These are phyloP conservation scores for Termitomyces sp. DNA, from an alignment of 768 basidiomycete genomes.

Conservation along the genomic window DNA sequence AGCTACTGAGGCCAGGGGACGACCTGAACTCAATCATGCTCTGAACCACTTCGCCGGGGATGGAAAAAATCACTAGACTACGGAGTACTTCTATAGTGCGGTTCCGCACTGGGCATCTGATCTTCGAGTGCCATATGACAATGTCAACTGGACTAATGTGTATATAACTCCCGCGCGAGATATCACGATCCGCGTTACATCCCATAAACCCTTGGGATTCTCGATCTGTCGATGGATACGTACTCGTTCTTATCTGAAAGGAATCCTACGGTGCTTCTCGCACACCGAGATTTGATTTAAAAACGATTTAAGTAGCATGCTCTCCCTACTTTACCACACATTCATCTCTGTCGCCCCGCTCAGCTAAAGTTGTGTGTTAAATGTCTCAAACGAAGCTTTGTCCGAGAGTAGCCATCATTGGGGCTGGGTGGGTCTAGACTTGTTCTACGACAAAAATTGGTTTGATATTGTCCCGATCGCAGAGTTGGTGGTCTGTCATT, in stretches of 20 bases:
- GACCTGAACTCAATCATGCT: too few relatives aligned
- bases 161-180: too few relatives aligned
- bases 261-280: background rate
- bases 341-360: background rate
- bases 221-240: background rate
- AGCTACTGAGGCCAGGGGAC: too few relatives aligned
- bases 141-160: too few relatives aligned
- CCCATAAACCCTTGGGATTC: too few relatives aligned
- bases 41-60: too few relatives aligned
- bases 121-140: background rate
- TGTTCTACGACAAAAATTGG: too few relatives aligned
- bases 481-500: conserved; percentile 37
- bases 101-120: background rate
- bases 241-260: background rate
- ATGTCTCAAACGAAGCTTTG: background rate
- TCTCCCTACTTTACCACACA: background rate
- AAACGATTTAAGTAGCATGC: background rate
- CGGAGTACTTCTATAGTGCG: background rate
- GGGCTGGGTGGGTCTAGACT: conserved; percentile 23
- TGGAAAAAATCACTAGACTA: background rate
- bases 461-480: background rate
- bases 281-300: background rate
- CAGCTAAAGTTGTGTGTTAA: background rate
- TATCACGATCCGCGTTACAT: too few relatives aligned
- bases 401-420: conserved; percentile 25